Conservation (phyloP, 2,329 filamentous ascomycete species). For the Ophiocordyceps camponoti-saundersi region DNA sequence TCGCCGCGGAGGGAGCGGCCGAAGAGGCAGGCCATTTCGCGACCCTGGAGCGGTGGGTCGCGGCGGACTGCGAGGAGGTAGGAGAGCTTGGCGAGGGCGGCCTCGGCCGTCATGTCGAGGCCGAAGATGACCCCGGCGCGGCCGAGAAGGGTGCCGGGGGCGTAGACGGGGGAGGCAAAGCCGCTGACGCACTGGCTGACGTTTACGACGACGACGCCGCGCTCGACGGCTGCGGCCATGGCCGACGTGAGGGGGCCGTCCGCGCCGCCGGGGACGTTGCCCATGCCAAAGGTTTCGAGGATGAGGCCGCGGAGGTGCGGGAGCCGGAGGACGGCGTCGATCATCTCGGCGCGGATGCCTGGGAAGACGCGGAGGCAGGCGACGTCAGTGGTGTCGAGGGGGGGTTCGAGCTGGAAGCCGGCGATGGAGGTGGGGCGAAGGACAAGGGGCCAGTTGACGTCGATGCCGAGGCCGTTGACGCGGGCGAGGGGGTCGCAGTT, state of each 20-base stretch:
- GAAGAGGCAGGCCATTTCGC: conserved; percentile 55
- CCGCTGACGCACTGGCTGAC: conserved; percentile 76
- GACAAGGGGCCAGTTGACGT: conserved; percentile 66
- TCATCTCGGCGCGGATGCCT: conserved; percentile 84
- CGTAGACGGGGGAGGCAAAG: conserved; percentile 64
- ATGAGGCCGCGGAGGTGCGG: conserved; percentile 68
- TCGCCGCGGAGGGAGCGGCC: conserved; percentile 65
- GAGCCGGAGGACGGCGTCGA: conserved; percentile 64
- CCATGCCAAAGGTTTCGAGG: conserved; percentile 84
- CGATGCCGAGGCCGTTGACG: conserved; percentile 65
- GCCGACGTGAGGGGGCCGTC: conserved; percentile 67
- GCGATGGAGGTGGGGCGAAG: conserved; percentile 57
- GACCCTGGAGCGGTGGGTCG: conserved; percentile 30
- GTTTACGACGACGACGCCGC: conserved; percentile 76
- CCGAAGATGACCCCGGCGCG: conserved; percentile 78
- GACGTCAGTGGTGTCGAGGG: conserved; percentile 73
- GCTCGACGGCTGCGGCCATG: conserved; percentile 57
- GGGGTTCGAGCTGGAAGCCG: conserved; percentile 56
- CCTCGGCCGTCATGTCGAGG: conserved; percentile 77
- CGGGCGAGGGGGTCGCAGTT: conserved; percentile 69
- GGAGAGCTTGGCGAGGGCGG: conserved; percentile 77
- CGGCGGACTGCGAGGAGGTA: conserved; percentile 57
- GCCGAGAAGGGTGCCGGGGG: conserved; percentile 60
- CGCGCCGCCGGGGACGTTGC: conserved; percentile 71
- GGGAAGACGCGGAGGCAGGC: conserved; percentile 83